Conservation (phyloP, 805 yeast species). For the Wickerhamomyces hampshirensis region DNA sequence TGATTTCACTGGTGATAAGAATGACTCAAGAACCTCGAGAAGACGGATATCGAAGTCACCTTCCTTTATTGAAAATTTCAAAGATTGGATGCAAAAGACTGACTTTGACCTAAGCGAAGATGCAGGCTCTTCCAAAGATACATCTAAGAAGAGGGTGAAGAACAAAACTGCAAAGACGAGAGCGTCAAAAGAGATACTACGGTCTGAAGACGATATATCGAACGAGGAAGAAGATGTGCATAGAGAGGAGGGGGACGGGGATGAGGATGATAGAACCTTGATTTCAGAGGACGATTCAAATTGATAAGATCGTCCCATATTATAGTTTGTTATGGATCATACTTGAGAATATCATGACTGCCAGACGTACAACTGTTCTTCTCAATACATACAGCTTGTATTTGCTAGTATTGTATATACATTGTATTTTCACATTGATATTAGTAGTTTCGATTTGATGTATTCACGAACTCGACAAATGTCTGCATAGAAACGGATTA, state of each 20-base stretch:
- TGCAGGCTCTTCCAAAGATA: slow-evolving; percentile 5
- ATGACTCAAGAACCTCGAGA: slow-evolving; percentile 10
- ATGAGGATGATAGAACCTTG: no score
- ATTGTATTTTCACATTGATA: no score
- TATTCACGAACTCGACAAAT: no score
- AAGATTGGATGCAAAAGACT: slow-evolving; percentile 31
- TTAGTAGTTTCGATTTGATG: no score
- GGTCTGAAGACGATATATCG: neutral
- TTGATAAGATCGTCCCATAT: no score
- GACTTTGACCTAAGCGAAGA: slow-evolving; percentile 16
- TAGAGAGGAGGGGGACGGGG: slow-evolving; percentile 3
- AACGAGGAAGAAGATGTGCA: slow-evolving; percentile 3
- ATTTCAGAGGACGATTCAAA: no score
- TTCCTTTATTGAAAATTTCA: slow-evolving; percentile 27
- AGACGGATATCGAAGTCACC: slow-evolving; percentile 16
- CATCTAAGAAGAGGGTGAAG: slow-evolving; percentile 1
- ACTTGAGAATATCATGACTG: no score
- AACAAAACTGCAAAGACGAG: slow-evolving; percentile 1
- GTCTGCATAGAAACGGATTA: no score
- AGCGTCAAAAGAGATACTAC: slow-evolving; percentile 2
- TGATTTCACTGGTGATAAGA: slow-evolving; percentile 45
- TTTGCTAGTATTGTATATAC: no score
- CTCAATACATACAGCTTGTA: no score
- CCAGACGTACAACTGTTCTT: no score
- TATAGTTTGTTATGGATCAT: no score